These are phyloP conservation scores for Schoenoplectus tabernaemontani DNA, from an alignment of 202 grass and related monocot species.

Conservation along the genomic window DNA sequence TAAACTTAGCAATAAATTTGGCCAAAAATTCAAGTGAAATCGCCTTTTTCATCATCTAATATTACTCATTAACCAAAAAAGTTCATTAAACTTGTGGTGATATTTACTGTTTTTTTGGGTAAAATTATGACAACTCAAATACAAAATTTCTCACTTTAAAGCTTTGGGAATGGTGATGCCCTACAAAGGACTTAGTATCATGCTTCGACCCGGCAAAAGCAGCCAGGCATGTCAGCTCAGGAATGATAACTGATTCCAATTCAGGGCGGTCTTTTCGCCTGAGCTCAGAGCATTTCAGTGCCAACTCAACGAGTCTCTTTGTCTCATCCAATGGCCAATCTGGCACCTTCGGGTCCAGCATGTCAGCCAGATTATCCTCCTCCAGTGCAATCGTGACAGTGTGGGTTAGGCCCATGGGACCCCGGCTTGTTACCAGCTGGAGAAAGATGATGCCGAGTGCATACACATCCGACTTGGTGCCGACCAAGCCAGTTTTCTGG, in stretches of 20 bases:
- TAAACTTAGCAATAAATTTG: background rate
- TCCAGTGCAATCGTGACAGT: constrained; percentile 50
- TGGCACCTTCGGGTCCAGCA: constrained; percentile 48
- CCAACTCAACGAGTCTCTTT: constrained; percentile 38
- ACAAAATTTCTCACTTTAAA: constrained; percentile 8
- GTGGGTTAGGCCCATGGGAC: constrained; percentile 73
- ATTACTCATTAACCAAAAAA: background rate
- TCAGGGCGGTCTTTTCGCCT: constrained; percentile 57
- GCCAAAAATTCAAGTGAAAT: background rate
- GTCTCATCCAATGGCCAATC: constrained; percentile 57
- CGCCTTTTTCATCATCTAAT: background rate
- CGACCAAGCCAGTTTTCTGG: constrained; percentile 77
- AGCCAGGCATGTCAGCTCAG: constrained; percentile 39
- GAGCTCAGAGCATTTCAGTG: constrained; percentile 76
- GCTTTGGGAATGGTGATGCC: background rate
- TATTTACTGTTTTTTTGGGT: background rate
- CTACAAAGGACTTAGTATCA: background rate
- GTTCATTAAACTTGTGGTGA: background rate
- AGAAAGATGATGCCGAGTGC: constrained; percentile 79
- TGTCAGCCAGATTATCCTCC: constrained; percentile 36
- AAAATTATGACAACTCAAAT: background rate
- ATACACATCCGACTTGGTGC: constrained; percentile 75
- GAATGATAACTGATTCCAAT: constrained; percentile 51
- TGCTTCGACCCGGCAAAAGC: constrained; percentile 24
- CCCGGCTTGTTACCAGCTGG: constrained; percentile 57